Conservation (phyloP, 345 rosid species). For the Aquilaria yunnanensis region DNA sequence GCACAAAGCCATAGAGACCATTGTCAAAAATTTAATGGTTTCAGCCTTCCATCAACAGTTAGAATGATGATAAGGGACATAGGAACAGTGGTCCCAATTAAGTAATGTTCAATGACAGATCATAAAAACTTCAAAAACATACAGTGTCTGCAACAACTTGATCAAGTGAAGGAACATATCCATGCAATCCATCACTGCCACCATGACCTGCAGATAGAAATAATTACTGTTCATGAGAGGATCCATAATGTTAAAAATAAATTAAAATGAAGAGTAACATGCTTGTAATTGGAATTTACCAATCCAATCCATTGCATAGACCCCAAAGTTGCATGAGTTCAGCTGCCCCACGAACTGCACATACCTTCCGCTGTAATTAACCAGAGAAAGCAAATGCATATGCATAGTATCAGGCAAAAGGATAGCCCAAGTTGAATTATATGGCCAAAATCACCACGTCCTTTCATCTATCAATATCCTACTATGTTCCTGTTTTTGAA, state of each 20-base stretch:
- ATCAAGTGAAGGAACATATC: conserved; percentile 96
- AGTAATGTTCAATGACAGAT: no score
- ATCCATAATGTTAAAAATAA: neutral
- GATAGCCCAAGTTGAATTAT: no score
- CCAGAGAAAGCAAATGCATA: neutral
- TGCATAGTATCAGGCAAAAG: no score
- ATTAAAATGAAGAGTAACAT: neutral
- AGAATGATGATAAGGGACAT: no score
- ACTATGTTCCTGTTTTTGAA: no score
- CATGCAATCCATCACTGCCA: conserved; percentile 99
- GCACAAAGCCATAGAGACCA: no score
- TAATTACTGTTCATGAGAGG: no score
- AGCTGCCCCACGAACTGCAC: conserved; percentile 81
- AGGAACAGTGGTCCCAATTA: no score
- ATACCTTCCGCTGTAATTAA: conserved; percentile 74
- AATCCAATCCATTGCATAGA: conserved; percentile 95
- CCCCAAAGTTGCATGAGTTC: conserved; percentile 61
- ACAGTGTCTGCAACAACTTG: conserved; percentile 88
- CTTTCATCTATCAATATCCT: no score
- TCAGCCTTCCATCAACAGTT: no score
- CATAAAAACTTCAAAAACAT: conserved; percentile 16
- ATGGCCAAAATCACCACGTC: no score
- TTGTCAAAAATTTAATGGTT: no score
- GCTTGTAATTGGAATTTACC: conserved; percentile 31
- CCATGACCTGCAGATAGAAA: conserved; percentile 63